Percentiles rank a stretch among this genome's conserved stretches.
Conservation (phyloP, 805 yeast genomes). For the Candida koratica region DNA sequence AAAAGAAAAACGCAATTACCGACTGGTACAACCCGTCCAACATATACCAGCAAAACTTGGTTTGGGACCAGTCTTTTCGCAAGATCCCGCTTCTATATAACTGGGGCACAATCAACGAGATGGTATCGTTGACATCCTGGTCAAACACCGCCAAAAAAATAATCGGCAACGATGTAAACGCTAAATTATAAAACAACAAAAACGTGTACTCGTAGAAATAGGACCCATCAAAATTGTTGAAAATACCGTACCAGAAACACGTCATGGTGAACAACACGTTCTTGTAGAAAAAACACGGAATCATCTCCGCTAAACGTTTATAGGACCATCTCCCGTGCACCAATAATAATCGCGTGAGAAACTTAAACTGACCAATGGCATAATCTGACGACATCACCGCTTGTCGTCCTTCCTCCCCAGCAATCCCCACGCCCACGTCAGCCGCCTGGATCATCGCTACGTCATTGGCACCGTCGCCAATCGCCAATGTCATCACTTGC, state of each 20-base stretch:
- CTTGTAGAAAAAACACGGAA: constrained; percentile 75
- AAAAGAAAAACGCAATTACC: constrained; percentile 62
- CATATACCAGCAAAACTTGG: constrained; percentile 59
- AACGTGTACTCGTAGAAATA: constrained; percentile 75
- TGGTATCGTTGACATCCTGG: constrained; percentile 67
- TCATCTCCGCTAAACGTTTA: constrained; percentile 69
- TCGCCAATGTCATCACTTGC: constrained; percentile 72
- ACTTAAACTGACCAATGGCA: constrained; percentile 77
- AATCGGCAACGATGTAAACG: constrained; percentile 77
- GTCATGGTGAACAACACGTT: constrained; percentile 71
- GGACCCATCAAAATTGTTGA: constrained; percentile 67
- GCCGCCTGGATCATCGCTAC: constrained; percentile 88
- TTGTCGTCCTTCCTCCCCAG: constrained; percentile 83
- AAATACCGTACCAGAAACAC: constrained; percentile 74
- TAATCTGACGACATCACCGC: constrained; percentile 86
- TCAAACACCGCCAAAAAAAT: constrained; percentile 69
- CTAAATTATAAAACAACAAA: constrained; percentile 74
- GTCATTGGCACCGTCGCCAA: constrained; percentile 86
- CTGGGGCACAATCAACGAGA: constrained; percentile 66
- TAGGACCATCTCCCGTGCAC: constrained; percentile 88
- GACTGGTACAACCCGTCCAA: constrained; percentile 71
- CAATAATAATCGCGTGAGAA: constrained; percentile 56
- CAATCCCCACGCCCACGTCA: constrained; percentile 80
- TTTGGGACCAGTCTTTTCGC: constrained; percentile 58
- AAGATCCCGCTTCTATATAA: constrained; percentile 65